Evolutionary conservation across 2,329 filamentous ascomycete species (phyloP).

Genomic region (Xylariomycetidae sp.): DNA sequence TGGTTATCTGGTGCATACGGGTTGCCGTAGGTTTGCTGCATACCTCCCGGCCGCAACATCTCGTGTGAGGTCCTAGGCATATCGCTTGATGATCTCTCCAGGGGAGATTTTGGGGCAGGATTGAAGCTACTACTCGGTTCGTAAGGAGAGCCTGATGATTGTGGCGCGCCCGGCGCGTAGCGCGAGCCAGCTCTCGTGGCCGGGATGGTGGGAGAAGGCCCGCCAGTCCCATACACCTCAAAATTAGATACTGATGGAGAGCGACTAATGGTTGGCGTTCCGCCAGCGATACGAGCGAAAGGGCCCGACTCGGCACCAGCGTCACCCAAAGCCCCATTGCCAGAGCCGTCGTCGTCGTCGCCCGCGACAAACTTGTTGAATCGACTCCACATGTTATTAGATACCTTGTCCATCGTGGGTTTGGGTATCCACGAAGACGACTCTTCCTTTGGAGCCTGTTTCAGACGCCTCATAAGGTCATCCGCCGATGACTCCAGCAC

Average conservation of each 20-base stretch:
- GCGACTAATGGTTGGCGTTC: constrained; percentile 69
- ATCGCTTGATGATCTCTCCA: constrained; percentile 42
- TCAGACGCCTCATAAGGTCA: constrained; percentile 77
- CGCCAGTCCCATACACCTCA: constrained; percentile 63
- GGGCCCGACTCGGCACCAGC: constrained; percentile 63
- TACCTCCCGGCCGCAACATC: constrained; percentile 11
- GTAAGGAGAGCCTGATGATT: constrained; percentile 29
- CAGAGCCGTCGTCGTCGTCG: constrained; percentile 69
- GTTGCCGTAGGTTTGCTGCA: constrained; percentile 25
- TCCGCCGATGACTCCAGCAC: constrained; percentile 72
- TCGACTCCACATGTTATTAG: constrained; percentile 81
- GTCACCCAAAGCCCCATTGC: constrained; percentile 52
- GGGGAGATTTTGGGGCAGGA: constrained; percentile 35
- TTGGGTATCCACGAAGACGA: constrained; percentile 88
- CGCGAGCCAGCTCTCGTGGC: constrained; percentile 45
- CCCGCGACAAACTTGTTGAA: constrained; percentile 97
- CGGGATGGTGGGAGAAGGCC: constrained; percentile 29
- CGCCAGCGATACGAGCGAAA: constrained; percentile 76
- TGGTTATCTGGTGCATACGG: constrained; percentile 29
- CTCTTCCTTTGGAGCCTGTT: constrained; percentile 77
- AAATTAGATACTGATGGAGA: constrained; percentile 66
- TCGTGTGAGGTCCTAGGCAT: constrained; percentile 35
- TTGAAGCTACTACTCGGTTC: constrained; percentile 27
- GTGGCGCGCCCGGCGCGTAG: constrained; percentile 39
- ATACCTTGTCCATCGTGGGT: constrained; percentile 93